phyloP scores from a whole-genome alignment of 805 yeast genomes.

The Pichia manshurica region DNA sequence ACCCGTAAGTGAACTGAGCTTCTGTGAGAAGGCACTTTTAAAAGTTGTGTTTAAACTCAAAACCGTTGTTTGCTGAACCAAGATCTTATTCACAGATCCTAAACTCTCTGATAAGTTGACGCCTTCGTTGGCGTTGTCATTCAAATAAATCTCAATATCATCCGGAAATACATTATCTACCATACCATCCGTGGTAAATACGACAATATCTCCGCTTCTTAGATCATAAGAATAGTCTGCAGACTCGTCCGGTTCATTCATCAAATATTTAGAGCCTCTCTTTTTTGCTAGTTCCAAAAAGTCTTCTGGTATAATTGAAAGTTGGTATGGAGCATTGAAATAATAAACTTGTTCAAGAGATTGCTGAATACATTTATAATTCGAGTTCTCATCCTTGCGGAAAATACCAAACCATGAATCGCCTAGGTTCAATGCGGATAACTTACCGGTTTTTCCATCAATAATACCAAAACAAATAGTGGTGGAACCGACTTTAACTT shows the following conservation, averaged over 20 bases:
- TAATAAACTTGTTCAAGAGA: conserved; percentile 78
- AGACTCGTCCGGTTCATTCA: conserved; percentile 64
- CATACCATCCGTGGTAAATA: conserved; percentile 92
- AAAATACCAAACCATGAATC: conserved; percentile 93
- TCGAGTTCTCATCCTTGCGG: conserved; percentile 34
- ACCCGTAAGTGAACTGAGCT: conserved; percentile 57
- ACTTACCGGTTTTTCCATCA: conserved; percentile 42
- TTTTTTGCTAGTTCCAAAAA: conserved; percentile 47
- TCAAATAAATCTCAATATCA: conserved; percentile 65
- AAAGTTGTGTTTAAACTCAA: conserved; percentile 67
- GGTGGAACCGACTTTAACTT: conserved; percentile 85
- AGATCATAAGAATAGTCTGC: conserved; percentile 64
- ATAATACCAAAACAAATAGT: conserved; percentile 83
- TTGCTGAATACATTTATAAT: conserved; percentile 47
- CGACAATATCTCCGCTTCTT: conserved; percentile 63
- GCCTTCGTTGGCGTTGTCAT: conserved; percentile 39
- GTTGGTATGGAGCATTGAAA: conserved; percentile 88
- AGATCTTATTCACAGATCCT: conserved; percentile 39
- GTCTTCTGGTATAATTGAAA: conserved; percentile 73
- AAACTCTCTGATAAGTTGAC: conserved; percentile 10
- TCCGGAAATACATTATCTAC: conserved; percentile 74
- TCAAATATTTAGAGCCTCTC: conserved; percentile 58
- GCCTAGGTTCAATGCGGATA: conserved; percentile 77
- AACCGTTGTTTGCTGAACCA: conserved; percentile 62
- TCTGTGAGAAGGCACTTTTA: conserved; percentile 84